phyloP scores from a whole-genome alignment of 164 flowering plant genomes.

The Annona squamosa region DNA sequence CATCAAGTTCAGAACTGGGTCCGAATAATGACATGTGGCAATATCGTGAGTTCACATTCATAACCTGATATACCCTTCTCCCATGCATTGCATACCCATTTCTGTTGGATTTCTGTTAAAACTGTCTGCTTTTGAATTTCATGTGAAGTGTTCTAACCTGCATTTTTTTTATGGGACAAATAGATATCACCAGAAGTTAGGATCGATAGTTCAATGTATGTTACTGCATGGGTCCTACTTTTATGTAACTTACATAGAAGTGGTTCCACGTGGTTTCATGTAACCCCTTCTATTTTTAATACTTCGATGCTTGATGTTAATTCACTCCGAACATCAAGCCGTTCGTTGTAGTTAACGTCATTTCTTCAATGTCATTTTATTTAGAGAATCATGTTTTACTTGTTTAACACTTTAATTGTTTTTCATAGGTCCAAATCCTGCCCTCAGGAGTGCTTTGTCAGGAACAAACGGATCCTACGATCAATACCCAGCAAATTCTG shows the following conservation, averaged over 20 bases:
- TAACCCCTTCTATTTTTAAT: background rate
- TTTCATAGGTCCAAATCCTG: constrained; percentile 41
- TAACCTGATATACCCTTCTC: background rate
- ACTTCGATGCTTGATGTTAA: background rate
- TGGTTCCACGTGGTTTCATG: background rate
- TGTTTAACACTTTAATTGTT: background rate
- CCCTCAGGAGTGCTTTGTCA: constrained; percentile 24
- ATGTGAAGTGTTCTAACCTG: background rate
- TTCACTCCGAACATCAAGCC: background rate
- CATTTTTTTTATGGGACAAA: too few relatives aligned
- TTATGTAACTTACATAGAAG: background rate
- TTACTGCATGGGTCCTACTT: background rate
- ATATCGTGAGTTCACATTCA: constrained; percentile 38
- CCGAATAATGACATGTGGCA: constrained; percentile 38
- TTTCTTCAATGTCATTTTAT: too few relatives aligned
- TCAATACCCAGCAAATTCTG: constrained; percentile 18
- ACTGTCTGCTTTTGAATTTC: background rate
- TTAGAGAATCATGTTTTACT: background rate
- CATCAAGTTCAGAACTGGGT: constrained; percentile 36
- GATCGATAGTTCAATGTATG: too few relatives aligned
- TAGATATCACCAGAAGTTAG: too few relatives aligned
- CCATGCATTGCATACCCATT: background rate
- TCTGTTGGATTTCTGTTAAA: background rate
- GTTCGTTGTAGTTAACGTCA: background rate
- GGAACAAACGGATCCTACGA: constrained; percentile 17